Conservation (phyloP, 2,329 filamentous ascomycete genomes). For the Podosphaera xanthii region DNA sequence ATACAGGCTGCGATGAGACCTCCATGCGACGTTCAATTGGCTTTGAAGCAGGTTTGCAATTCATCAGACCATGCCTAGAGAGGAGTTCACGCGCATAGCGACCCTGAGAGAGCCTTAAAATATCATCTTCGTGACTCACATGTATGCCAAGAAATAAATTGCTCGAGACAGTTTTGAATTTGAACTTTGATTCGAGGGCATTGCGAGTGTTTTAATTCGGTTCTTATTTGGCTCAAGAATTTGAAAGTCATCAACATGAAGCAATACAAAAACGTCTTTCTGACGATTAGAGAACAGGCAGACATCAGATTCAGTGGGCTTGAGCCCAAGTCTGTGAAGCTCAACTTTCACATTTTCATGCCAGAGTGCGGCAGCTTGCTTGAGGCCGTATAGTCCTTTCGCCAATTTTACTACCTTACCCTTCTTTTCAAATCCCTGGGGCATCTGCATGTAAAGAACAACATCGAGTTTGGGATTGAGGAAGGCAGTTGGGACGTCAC, state of each 20-base stretch:
- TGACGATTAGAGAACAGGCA: too few species aligned
- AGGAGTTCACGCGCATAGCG: too few species aligned
- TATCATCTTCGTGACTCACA: neutral
- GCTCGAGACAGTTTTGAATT: neutral
- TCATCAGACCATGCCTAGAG: too few species aligned
- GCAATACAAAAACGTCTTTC: too few species aligned
- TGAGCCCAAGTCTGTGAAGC: too few species aligned
- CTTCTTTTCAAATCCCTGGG: neutral
- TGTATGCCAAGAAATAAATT: neutral
- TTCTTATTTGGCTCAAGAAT: neutral
- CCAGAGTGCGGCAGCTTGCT: neutral
- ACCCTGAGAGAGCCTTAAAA: neutral
- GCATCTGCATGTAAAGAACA: too few species aligned
- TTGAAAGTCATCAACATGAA: too few species aligned
- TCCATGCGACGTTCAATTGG: neutral
- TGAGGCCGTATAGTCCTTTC: neutral
- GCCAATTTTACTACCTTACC: neutral
- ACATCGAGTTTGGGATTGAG: too few species aligned
- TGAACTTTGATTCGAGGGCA: neutral
- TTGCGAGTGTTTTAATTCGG: neutral
- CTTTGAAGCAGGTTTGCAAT: neutral
- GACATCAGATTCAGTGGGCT: too few species aligned
- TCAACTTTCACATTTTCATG: neutral
- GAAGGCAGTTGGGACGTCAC: too few species aligned
- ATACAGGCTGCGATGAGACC: neutral